Evolutionary conservation across 768 basidiomycete species (phyloP).

Genomic region (Asterophora lycoperdoides): DNA sequence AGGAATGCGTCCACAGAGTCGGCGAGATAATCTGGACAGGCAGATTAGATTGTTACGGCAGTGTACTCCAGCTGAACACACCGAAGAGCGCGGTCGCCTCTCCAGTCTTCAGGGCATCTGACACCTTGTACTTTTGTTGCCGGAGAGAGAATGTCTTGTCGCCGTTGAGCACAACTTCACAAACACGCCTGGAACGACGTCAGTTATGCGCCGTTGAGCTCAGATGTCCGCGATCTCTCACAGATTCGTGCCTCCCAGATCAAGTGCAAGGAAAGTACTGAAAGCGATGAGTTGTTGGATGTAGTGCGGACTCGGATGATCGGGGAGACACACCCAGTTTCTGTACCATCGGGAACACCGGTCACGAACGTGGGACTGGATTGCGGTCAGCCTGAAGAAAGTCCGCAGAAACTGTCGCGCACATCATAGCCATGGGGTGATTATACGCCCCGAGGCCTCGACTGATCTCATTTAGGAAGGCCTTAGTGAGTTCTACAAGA

Average conservation of each 20-base stretch:
- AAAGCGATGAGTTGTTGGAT: conserved; percentile 3
- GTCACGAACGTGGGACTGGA: conserved; percentile 89
- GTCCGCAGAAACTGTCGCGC: conserved; percentile 19
- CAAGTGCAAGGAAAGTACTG: conserved; percentile 93
- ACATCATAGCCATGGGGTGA: conserved; percentile 93
- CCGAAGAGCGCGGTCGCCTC: conserved; percentile 86
- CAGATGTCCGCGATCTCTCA: conserved; percentile 35
- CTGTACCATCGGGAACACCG: conserved; percentile 90
- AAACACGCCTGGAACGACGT: conserved; percentile 69
- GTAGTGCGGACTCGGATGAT: neutral
- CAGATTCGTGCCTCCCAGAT: conserved; percentile 98
- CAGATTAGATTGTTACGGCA: conserved; percentile 2
- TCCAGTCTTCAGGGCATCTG: conserved; percentile 88
- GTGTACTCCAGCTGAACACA: conserved; percentile 26
- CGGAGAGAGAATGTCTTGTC: conserved; percentile 84
- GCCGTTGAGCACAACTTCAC: conserved; percentile 89
- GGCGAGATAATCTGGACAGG: conserved; percentile 83
- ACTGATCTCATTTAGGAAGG: conserved; percentile 79
- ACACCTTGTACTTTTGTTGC: conserved; percentile 97
- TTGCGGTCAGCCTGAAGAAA: conserved; percentile 10
- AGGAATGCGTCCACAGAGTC: conserved; percentile 95
- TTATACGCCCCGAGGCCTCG: conserved; percentile 70
- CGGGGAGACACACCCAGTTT: conserved; percentile 67
- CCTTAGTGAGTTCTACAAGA: conserved; percentile 66
- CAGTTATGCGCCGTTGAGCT: conserved; percentile 8